A percentile compares a stretch with the other conserved stretches of the same genome.
These are phyloP conservation scores for Umbellularia californica DNA, from an alignment of 164 flowering plant species.

Conservation along the genomic window DNA sequence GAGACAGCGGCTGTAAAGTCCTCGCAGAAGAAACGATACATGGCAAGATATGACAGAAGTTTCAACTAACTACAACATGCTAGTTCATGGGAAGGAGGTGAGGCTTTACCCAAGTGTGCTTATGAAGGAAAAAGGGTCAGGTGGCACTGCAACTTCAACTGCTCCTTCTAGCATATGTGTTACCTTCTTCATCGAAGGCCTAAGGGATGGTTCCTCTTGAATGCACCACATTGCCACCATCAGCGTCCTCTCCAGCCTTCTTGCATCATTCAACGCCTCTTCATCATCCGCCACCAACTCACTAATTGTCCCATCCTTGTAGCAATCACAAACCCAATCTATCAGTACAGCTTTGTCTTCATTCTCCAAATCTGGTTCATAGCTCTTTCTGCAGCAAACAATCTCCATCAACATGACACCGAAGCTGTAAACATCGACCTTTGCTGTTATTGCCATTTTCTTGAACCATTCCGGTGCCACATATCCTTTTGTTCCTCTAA, in stretches of 20 bases:
- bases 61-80: neutral
- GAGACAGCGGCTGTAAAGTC: neutral
- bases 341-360: slow-evolving; percentile 8
- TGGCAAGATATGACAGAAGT: neutral
- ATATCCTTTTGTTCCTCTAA: slow-evolving; percentile 28
- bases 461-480: slow-evolving; percentile 32
- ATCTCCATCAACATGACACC: slow-evolving; percentile 26
- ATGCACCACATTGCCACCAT: slow-evolving; percentile 29
- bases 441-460: slow-evolving; percentile 18
- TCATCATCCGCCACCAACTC: slow-evolving; percentile 17
- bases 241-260: slow-evolving; percentile 16
- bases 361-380: neutral
- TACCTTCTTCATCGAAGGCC: slow-evolving; percentile 28
- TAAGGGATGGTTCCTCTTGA: slow-evolving; percentile 21
- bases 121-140: slow-evolving; percentile 16
- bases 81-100: neutral
- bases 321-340: slow-evolving; percentile 24
- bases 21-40: neutral
- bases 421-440: slow-evolving; percentile 29
- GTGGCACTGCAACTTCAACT: slow-evolving; percentile 15
- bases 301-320: neutral
- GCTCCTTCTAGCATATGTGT: slow-evolving; percentile 24
- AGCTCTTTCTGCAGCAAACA: slow-evolving; percentile 16
- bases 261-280: slow-evolving; percentile 15
- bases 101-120: neutral